phyloP scores from a whole-genome alignment of 495 filamentous ascomycete species.

The Endocarpon pusillum region DNA sequence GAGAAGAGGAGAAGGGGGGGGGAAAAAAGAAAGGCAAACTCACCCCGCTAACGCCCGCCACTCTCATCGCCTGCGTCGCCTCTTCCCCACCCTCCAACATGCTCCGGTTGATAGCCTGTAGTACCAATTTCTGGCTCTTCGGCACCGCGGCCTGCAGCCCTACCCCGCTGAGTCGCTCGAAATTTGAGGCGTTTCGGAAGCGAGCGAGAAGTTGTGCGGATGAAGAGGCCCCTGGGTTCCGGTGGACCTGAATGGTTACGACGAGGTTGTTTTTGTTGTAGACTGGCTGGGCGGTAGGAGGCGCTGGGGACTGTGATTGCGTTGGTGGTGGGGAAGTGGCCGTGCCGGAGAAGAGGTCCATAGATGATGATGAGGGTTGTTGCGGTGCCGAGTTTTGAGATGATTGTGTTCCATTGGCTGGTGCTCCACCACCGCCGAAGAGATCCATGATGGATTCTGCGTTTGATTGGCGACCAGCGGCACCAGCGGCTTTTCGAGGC shows the following conservation, averaged over 20 bases:
- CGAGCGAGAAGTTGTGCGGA: conserved; percentile 63
- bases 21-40: conserved; percentile 23
- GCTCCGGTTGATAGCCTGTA: conserved; percentile 67
- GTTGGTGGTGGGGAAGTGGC: conserved; percentile 27
- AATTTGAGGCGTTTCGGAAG: conserved; percentile 60
- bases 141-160: conserved; percentile 87
- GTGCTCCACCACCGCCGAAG: conserved; percentile 22
- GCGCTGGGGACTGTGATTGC: conserved; percentile 21
- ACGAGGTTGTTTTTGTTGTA: conserved; percentile 76
- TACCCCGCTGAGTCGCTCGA: conserved; percentile 47
- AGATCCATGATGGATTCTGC: neutral
- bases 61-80: conserved; percentile 75
- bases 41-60: conserved; percentile 71
- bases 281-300: conserved; percentile 35
- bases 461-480: conserved; percentile 74
- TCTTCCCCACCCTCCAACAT: conserved; percentile 65
- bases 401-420: conserved; percentile 11
- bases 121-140: conserved; percentile 80
- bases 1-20: conserved; percentile 2
- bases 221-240: conserved; percentile 45
- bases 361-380: conserved; percentile 30
- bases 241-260: conserved; percentile 61
- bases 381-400: conserved; percentile 26
- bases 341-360: conserved; percentile 26
- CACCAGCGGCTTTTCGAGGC: conserved; percentile 38